Percentiles rank a stretch among this genome's conserved stretches.
Conservation (phyloP, 1,139 yeast species). For the Pichia sp. region DNA sequence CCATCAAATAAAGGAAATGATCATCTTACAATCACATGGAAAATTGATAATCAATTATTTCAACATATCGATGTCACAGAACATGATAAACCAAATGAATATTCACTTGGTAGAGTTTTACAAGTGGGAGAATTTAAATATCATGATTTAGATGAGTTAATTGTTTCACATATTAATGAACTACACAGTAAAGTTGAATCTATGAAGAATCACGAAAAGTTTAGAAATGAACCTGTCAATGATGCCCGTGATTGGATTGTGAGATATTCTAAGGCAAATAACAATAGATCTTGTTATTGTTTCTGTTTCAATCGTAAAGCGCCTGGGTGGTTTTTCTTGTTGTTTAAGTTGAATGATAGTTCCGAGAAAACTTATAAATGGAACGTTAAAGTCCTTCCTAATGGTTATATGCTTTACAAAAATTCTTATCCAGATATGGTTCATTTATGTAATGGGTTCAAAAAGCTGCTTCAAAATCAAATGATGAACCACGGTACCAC, state of each 20-base stretch:
- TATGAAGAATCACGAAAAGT: slow-evolving; percentile 81
- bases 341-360: slow-evolving; percentile 72
- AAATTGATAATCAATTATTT: slow-evolving; percentile 81
- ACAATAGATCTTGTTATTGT: slow-evolving; percentile 83
- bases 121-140: slow-evolving; percentile 62
- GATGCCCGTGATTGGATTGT: slow-evolving; percentile 86
- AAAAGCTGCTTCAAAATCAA: slow-evolving; percentile 35
- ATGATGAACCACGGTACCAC: slow-evolving; percentile 13
- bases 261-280: slow-evolving; percentile 85
- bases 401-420: slow-evolving; percentile 74
- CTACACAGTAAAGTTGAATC: slow-evolving; percentile 80
- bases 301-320: slow-evolving; percentile 86
- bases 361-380: slow-evolving; percentile 71
- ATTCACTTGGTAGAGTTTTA: slow-evolving; percentile 55
- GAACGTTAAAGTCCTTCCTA: slow-evolving; percentile 85
- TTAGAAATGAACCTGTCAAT: slow-evolving; percentile 70
- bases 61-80: slow-evolving; percentile 90
- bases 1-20: slow-evolving; percentile 89
- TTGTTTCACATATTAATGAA: slow-evolving; percentile 81
- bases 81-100: slow-evolving; percentile 55
- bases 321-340: slow-evolving; percentile 85
- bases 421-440: slow-evolving; percentile 82
- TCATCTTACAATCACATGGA: slow-evolving; percentile 93
- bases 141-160: slow-evolving; percentile 87
- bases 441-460: slow-evolving; percentile 90